Evolutionary conservation across 1,284 basidiomycete species (phyloP).

Genomic region (Xerocomus minutiporus): DNA sequence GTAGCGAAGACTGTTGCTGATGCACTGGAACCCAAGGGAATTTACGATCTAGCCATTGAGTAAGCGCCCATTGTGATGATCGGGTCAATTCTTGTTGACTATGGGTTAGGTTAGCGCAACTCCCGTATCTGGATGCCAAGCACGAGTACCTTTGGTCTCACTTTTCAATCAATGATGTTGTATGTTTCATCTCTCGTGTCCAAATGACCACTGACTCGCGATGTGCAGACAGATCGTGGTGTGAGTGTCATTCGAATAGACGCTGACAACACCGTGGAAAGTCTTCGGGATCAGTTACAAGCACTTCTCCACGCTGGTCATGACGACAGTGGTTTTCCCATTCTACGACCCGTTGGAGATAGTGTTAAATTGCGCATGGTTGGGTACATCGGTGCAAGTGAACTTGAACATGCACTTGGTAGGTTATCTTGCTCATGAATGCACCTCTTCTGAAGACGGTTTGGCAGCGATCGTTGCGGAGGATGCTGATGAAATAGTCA

Average conservation of each 20-base stretch:
- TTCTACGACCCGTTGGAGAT: constrained; percentile 51
- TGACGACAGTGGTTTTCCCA: constrained; percentile 88
- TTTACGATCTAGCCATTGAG: constrained; percentile 95
- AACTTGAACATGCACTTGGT: constrained; percentile 93
- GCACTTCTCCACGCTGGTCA: constrained; percentile 54
- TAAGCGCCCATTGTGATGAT: constrained; percentile 32
- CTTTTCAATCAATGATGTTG: constrained; percentile 70
- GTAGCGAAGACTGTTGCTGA: constrained; percentile 94
- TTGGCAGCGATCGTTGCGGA: constrained; percentile 69
- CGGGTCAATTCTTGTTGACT: neutral
- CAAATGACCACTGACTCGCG: neutral
- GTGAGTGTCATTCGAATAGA: constrained; percentile 68
- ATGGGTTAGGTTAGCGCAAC: constrained; percentile 52
- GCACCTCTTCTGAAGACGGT: neutral
- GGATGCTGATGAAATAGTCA: constrained; percentile 60
- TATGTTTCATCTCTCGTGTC: constrained; percentile 36
- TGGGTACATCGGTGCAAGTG: constrained; percentile 91
- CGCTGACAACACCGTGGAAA: constrained; percentile 65
- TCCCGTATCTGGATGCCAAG: constrained; percentile 90
- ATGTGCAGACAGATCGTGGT: constrained; percentile 53
- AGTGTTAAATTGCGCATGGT: constrained; percentile 62
- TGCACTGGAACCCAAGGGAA: constrained; percentile 88
- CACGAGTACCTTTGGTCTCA: constrained; percentile 85
- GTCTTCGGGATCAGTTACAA: constrained; percentile 64
- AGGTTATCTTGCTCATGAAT: constrained; percentile 27